Base-by-base conservation (phyloP, 2,329 filamentous ascomycete species). In the Aspergillus pseudotamarii region DNA sequence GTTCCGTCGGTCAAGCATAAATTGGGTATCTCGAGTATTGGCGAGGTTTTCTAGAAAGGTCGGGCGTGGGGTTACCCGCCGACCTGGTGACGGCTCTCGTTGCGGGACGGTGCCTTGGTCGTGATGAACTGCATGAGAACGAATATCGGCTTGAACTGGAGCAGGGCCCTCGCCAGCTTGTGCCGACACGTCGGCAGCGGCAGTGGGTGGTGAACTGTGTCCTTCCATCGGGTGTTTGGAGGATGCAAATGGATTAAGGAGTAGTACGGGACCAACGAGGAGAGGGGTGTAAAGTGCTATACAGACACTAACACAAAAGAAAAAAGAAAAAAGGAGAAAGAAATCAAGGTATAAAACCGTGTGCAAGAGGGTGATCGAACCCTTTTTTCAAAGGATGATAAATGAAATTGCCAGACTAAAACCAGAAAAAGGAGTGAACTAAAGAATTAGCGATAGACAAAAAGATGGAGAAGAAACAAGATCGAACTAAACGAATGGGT, bases 31-130 rank as follows among this genome's bases (percentile, higher is more conserved):
- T 6, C 74, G 71, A 16, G 73, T 74, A 43, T 66, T 70, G 36
- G 70, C 75, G 10, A 78, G 60, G 56, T 78, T 71, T 41, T 71
- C 69, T 48, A 78, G 63, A 46, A 76, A 78, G 12, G 74, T 75
- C 21, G 75, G 75, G 21, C 75, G 73, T 21, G 75, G 74, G 2
- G 73, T 75, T 1, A 75, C 55, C 38, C 34, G 65, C 34, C 60
- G 46, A 54, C 10, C 43, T 19, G 48, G 50, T 11, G 58, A 53
- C 14, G 28, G 55, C 61, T 64, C 62, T 58, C 71, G 62, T 30
- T 69, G 53, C 26, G 19, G 28, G 21, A 57, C 30, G 34, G 60
- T n/a, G 19, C 28, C 23, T 26, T 61, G 57, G 36, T 61, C 61
- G 28, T 66, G 60, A 32, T 55, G 59, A 28, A 32, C 30, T 26